Conservation (phyloP, 2,329 filamentous ascomycete genomes). For the Colletotrichum noveboracense region DNA sequence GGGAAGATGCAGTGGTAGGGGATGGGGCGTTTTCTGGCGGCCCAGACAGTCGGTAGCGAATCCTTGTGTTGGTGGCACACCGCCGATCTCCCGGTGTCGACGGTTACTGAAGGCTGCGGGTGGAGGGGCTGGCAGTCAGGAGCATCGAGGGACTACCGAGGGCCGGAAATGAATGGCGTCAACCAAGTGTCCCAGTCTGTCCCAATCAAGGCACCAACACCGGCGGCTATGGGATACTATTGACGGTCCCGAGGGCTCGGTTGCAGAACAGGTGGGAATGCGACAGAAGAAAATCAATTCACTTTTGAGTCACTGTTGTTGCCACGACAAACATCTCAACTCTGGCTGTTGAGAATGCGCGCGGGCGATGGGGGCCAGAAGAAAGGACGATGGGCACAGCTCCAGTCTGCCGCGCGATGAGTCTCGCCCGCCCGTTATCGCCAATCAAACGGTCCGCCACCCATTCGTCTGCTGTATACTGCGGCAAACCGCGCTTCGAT, state of each 20-base stretch:
- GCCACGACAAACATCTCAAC: slow-evolving; percentile 11
- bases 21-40: slow-evolving; percentile 6
- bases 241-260: slow-evolving; percentile 2
- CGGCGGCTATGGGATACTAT: slow-evolving; percentile 8
- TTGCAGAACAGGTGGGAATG: background rate
- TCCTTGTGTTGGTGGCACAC: background rate
- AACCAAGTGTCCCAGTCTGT: background rate
- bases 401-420: background rate
- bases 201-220: background rate
- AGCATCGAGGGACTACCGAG: background rate
- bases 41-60: slow-evolving; percentile 17
- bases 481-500: background rate
- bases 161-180: background rate
- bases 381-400: background rate
- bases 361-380: background rate
- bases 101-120: background rate
- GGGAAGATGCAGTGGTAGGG: background rate
- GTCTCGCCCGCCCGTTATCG: background rate
- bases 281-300: background rate
- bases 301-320: background rate
- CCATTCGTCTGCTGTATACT: background rate
- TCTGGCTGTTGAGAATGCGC: background rate
- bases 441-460: background rate
- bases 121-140: background rate
- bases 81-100: slow-evolving; percentile 14